Evolutionary conservation across 257 asterid species (phyloP), one percentile per base, ranked within the genome.

Genomic region (Solanum sparsipilum): DNA sequence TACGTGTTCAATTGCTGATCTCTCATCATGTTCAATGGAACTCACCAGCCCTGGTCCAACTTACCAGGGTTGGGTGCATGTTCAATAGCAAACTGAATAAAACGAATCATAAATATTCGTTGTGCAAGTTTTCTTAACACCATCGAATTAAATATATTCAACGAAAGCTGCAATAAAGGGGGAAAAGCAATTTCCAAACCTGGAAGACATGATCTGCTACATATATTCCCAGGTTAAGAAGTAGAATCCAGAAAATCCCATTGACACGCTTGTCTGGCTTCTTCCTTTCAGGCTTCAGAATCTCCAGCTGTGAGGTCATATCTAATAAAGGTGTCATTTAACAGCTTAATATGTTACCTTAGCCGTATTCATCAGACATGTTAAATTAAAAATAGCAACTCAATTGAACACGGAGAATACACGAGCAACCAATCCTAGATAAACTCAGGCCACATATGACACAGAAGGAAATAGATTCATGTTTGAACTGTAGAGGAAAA

Each of bases 211-310:
- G 99, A 89, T 97, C 98, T 31, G 98, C 98, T 76, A 94, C 88
- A 91, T 79, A 96, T 90, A 95, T 87, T 65, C 98, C 99, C 56
- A 96, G 88, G 89, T 97, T 97, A 86, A 96, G 90, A 67, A 97
- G 96, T 38, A 97, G 91, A 92, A 97, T 97, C 98, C 98, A 96
- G 91, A 95, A 97, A 86, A 97, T 94, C 83, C 99, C 99, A 83
- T 92, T 96, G 70, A 91, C 98, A 82, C 91, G 94, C 93, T 93
- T 97, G 90, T 90, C 95, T 8, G 94, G 93, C 92, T 94, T 94
- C 91, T 88, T 92, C 91, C 84, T 90, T 23, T 83, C 88, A 25
- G 94, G 93, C 92, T 93, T 96, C 92, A 94, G 93, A 75, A 96
- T 92, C 86, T 96, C 99, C 91, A 96, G 95, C 94, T 92, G 98